phyloP scores from a whole-genome alignment of 2,329 filamentous ascomycete species.

The Calycina marina region DNA sequence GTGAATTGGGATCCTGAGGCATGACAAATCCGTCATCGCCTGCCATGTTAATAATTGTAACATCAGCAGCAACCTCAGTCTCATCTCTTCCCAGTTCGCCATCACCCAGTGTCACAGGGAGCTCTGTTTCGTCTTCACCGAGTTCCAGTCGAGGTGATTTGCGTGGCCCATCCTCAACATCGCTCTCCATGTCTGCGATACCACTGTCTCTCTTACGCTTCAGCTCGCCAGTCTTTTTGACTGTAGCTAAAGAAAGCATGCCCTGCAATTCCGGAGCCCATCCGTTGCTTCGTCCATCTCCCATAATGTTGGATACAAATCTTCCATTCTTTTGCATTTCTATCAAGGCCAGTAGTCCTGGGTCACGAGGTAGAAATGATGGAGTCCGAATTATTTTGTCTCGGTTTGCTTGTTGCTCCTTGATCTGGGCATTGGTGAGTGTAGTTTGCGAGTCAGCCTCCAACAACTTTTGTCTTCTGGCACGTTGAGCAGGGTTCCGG shows the following conservation, averaged over 20 bases:
- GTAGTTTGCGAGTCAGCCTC: slow-evolving; percentile 66
- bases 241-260: slow-evolving; percentile 76
- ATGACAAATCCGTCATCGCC: slow-evolving; percentile 34
- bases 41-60: slow-evolving; percentile 50
- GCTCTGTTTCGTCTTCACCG: slow-evolving; percentile 46
- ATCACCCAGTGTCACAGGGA: slow-evolving; percentile 30
- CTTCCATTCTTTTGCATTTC: slow-evolving; percentile 84
- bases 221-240: slow-evolving; percentile 62
- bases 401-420: slow-evolving; percentile 72
- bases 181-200: slow-evolving; percentile 61
- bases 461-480: slow-evolving; percentile 69
- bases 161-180: slow-evolving; percentile 39
- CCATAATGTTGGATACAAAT: slow-evolving; percentile 78
- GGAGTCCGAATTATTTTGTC: slow-evolving; percentile 74
- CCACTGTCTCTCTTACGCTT: slow-evolving; percentile 92
- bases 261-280: slow-evolving; percentile 90
- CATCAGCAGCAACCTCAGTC: slow-evolving; percentile 32
- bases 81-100: slow-evolving; percentile 33
- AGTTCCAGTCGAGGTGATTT: slow-evolving; percentile 54
- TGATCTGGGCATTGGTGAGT: slow-evolving; percentile 63
- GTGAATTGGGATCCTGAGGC: slow-evolving; percentile 28
- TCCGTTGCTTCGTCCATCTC: slow-evolving; percentile 58
- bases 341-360: slow-evolving; percentile 72
- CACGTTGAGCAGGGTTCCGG: slow-evolving; percentile 56
- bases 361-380: slow-evolving; percentile 74